Evolutionary conservation across 108 stramenopile genomes (phyloP).

Genomic region (Fistulifera solaris): DNA sequence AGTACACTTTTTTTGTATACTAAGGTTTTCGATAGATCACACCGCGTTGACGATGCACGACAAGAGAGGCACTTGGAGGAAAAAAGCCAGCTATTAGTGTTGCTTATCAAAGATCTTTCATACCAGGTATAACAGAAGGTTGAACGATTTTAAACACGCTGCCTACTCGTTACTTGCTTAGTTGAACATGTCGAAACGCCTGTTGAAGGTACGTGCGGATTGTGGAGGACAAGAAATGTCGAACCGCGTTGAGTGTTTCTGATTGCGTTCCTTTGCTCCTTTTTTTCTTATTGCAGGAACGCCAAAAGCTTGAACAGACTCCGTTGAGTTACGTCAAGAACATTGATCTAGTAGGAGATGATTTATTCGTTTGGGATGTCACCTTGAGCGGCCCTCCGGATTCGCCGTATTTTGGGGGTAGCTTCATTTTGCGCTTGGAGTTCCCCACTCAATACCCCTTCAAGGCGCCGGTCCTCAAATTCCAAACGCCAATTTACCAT

Average conservation of each 20-base stretch:
- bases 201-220: constrained; percentile 18
- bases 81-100: no score
- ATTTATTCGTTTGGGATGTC: constrained; percentile 34
- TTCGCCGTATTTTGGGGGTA: constrained; percentile 73
- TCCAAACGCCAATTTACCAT: constrained; percentile 80
- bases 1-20: no score
- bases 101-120: no score
- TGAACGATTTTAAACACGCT: no score
- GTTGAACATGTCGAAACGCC: constrained; percentile 19
- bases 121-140: no score
- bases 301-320: constrained; percentile 23
- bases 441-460: constrained; percentile 84
- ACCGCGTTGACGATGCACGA: no score
- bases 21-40: no score
- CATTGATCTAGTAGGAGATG: constrained; percentile 26
- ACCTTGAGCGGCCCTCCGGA: constrained; percentile 41
- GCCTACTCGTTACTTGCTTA: no score
- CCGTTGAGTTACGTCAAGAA: constrained; percentile 29
- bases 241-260: neutral
- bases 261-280: constrained; percentile 1
- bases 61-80: no score
- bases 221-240: neutral
- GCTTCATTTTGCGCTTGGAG: constrained; percentile 47
- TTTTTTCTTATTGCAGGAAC: constrained; percentile 27
- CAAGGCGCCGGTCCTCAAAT: constrained; percentile 76